These are phyloP conservation scores for Suillus subaureus DNA, from an alignment of 768 basidiomycete genomes.

Conservation along the genomic window DNA sequence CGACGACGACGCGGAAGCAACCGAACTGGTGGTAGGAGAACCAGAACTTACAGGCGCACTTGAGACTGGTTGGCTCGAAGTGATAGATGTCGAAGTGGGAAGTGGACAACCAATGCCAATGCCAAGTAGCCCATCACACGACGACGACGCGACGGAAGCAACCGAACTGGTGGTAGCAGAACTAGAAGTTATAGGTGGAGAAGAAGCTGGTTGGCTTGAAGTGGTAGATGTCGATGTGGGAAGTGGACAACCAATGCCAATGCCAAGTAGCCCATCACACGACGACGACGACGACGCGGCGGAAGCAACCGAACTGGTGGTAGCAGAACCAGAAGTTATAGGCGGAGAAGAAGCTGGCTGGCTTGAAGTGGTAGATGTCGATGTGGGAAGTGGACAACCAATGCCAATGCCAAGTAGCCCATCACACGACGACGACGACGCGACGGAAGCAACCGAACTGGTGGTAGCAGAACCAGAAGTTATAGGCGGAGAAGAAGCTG, in stretches of 20 bases:
- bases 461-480: conserved; percentile 8
- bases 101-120: conserved; percentile 16
- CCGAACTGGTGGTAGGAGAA: neutral
- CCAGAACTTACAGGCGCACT: conserved; percentile 8
- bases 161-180: conserved; percentile 7
- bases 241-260: conserved; percentile 21
- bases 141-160: neutral
- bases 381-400: conserved; percentile 17
- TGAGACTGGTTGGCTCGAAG: conserved; percentile 8
- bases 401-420: conserved; percentile 23
- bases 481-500: neutral
- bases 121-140: conserved; percentile 14
- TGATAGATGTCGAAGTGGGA: conserved; percentile 4
- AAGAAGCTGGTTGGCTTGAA: neutral
- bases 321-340: conserved; percentile 4
- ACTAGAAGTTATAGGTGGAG: neutral
- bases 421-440: neutral
- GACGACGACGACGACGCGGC: neutral
- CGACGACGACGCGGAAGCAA: neutral
- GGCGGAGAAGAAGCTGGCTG: neutral
- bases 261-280: conserved; percentile 18
- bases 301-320: conserved; percentile 2
- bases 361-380: conserved; percentile 7
- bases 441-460: neutral
- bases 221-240: conserved; percentile 10